A percentile compares a stretch with the other conserved stretches of the same genome.
Conservation (phyloP, 225 moss, liverwort and hornwort species). For the Pleurozium schreberi region DNA sequence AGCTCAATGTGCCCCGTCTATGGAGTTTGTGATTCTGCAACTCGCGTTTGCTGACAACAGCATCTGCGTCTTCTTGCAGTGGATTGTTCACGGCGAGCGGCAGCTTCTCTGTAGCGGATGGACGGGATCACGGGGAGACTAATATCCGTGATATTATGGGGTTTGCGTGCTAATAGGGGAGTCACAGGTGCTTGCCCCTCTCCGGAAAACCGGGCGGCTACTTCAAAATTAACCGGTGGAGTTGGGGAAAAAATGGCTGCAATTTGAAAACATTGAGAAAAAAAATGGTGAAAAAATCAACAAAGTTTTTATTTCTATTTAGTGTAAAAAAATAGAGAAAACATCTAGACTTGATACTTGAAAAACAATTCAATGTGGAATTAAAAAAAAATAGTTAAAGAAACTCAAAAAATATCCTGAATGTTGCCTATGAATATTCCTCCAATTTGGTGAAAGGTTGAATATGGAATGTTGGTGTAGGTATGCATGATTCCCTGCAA, state of each 20-base stretch:
- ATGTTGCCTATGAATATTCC: rapidly evolving
- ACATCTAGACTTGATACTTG: rapidly evolving
- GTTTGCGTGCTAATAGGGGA: background rate
- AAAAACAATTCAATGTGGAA: rapidly evolving
- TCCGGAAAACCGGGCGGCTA: background rate
- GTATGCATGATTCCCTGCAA: background rate
- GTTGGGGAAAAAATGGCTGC: background rate
- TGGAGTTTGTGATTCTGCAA: background rate
- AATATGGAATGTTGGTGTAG: background rate
- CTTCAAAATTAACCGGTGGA: background rate
- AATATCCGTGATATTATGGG: background rate
- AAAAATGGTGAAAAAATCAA: too few species aligned
- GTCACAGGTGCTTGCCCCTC: background rate
- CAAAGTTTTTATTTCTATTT: too few species aligned
- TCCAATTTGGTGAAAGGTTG: background rate
- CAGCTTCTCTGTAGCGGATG: background rate
- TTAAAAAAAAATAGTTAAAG: background rate
- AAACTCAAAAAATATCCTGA: background rate
- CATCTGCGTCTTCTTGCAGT: background rate
- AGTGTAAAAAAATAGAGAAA: background rate
- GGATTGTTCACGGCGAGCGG: background rate
- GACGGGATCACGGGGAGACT: background rate
- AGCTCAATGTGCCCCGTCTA: background rate
- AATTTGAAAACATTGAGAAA: background rate
- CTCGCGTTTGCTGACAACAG: background rate